These are phyloP conservation scores for Helotiales sp. DNA, from an alignment of 2,329 filamentous ascomycete genomes.

Conservation along the genomic window DNA sequence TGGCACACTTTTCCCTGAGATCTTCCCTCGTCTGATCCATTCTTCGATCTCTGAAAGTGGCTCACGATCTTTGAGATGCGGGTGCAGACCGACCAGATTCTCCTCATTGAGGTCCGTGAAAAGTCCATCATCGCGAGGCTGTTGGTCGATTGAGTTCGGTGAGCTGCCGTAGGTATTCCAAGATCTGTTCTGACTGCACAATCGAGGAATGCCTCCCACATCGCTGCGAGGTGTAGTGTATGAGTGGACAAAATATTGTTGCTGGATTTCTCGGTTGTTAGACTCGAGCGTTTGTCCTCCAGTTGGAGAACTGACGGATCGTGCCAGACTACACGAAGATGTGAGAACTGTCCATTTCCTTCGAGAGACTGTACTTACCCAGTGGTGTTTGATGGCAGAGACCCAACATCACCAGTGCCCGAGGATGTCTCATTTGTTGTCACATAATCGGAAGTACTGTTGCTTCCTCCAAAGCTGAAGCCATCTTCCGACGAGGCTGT, in stretches of 20 bases:
- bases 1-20: background rate
- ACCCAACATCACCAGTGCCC: background rate
- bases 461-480: background rate
- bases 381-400: background rate
- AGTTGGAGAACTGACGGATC: background rate
- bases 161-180: background rate
- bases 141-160: background rate
- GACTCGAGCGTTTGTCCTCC: too few species aligned
- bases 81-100: background rate
- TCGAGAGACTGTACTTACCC: background rate
- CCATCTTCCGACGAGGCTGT: background rate
- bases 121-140: background rate
- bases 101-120: background rate
- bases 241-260: background rate
- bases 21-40: background rate
- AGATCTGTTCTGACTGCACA: too few species aligned
- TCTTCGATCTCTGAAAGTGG: background rate
- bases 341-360: background rate
- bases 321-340: background rate
- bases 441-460: background rate
- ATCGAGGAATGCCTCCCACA: background rate
- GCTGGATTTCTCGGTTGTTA: background rate
- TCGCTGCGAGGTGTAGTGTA: background rate
- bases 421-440: background rate
- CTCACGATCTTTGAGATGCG: background rate